Evolutionary conservation across 2,329 filamentous ascomycete species (phyloP), one percentile per base, ranked within the genome.

Genomic region (Xylaria sp.): DNA sequence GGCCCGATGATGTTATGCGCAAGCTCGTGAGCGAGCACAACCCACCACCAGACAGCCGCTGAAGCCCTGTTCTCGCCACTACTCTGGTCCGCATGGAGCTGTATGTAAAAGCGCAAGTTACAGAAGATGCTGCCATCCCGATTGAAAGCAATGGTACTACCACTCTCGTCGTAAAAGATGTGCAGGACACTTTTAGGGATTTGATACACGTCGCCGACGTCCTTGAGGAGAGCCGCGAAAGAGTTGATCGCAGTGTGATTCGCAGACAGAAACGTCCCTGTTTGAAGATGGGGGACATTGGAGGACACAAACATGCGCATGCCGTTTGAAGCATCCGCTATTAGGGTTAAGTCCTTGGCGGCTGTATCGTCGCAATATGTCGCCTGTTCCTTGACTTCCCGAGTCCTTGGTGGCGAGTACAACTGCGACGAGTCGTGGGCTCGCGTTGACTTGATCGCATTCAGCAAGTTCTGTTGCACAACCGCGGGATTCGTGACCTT

Each of bases 11-110:
- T 82, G 79, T 99, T 99, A 82, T 99, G 96, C 67, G 96, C 94
- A 79, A 99, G 82, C 82, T 99, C 97, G 79, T 99, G 96, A 71
- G 94, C 97, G 70, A 98, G 80, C n/a, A 96, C 94, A 72, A 97
- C 92, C 89, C 92, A 98, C 95, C 95, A 98, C 85, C 94, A 97
- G 0, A 91, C 88, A 66, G 89, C 84, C 2, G 93, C 93, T 69
- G 96, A 92, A 3, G 88, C 85, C 78, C 84, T 89, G 18, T 83
- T 87, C 63, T 85, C 82, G 1, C 79, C 79, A 61, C 73, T 52
- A 25, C 89, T 79, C 71, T 84, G 80, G 15, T 82, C 76, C 54
- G 88, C 84, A 77, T 98, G 95, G 39, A 98, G 81, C 76, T 95
- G 90, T 69, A 91, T 82, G 79, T 94, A 98, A 83, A 93, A 97